Evolutionary conservation across 1,284 basidiomycete genomes (phyloP).

Genomic region (Leccinum proximum): DNA sequence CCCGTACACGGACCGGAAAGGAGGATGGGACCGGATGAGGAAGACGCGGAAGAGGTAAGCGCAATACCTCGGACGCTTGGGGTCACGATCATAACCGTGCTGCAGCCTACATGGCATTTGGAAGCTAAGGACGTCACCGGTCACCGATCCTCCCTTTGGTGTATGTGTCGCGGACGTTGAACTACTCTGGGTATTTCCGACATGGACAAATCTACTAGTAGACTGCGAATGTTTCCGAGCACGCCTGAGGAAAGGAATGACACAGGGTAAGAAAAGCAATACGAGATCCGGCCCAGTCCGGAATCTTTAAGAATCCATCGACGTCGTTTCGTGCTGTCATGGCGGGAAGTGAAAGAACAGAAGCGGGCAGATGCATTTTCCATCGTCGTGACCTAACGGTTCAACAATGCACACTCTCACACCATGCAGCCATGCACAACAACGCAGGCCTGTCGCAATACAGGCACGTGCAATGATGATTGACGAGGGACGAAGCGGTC

Average conservation of each 20-base stretch:
- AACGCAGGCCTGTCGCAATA: too few species aligned
- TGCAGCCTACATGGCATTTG: neutral
- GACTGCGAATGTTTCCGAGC: slow-evolving; percentile 11
- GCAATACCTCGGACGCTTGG: neutral
- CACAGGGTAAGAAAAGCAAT: neutral
- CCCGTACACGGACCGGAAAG: neutral
- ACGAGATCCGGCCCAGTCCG: slow-evolving; percentile 12
- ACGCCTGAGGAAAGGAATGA: slow-evolving; percentile 6
- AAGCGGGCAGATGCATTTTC: slow-evolving; percentile 2
- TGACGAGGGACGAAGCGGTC: too few species aligned
- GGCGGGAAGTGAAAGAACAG: slow-evolving; percentile 3
- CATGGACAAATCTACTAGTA: too few species aligned
- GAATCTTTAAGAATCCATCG: slow-evolving; percentile 19
- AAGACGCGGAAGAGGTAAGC: neutral
- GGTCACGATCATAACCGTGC: neutral
- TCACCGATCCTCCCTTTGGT: neutral
- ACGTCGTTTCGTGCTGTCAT: neutral
- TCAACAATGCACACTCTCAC: neutral
- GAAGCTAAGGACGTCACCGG: neutral
- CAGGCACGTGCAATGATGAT: too few species aligned
- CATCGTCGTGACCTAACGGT: slow-evolving; percentile 1
- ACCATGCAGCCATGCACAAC: too few species aligned
- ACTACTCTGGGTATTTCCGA: too few species aligned
- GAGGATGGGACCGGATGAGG: neutral
- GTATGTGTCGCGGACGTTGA: too few species aligned